Evolutionary conservation across 179 eudicot species (phyloP).

Genomic region (Heliamphora pulchella): DNA sequence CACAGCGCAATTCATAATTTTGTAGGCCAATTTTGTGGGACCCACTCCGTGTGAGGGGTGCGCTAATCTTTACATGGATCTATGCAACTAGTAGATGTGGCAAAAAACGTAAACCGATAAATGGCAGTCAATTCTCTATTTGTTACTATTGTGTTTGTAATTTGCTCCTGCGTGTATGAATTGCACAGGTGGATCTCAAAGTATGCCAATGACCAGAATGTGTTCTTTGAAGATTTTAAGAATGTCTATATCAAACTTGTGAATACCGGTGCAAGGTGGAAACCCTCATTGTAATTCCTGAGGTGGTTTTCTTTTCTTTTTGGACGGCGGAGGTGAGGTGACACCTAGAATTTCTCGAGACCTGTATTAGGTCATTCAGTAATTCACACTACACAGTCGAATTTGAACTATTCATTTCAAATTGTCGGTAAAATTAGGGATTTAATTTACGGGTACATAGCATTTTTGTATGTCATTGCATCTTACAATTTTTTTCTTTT

Average conservation of each 20-base stretch:
- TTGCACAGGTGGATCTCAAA: constrained; percentile 67
- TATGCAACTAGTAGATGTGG: too few species aligned
- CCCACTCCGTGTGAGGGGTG: too few species aligned
- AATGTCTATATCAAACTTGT: constrained; percentile 80
- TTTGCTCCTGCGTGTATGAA: not conserved
- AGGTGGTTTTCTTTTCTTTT: not conserved
- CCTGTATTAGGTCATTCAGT: too few species aligned
- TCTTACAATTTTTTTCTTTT: not conserved
- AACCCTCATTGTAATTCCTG: constrained; percentile 23
- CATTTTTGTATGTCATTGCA: not conserved
- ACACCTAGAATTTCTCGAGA: too few species aligned
- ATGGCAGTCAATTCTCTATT: not conserved
- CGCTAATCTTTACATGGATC: too few species aligned
- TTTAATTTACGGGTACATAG: too few species aligned
- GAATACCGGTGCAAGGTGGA: constrained; percentile 81
- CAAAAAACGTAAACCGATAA: not conserved
- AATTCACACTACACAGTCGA: too few species aligned
- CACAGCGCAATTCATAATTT: too few species aligned
- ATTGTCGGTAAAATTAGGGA: too few species aligned
- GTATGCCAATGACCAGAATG: constrained; percentile 60
- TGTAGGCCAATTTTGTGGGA: too few species aligned
- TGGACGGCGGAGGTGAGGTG: not conserved
- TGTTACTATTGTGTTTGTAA: not conserved
- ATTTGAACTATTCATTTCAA: too few species aligned
- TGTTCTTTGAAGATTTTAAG: constrained; percentile 79